These are phyloP conservation scores for Puccinia sorghi DNA, from an alignment of 1,284 basidiomycete species.

Conservation along the genomic window DNA sequence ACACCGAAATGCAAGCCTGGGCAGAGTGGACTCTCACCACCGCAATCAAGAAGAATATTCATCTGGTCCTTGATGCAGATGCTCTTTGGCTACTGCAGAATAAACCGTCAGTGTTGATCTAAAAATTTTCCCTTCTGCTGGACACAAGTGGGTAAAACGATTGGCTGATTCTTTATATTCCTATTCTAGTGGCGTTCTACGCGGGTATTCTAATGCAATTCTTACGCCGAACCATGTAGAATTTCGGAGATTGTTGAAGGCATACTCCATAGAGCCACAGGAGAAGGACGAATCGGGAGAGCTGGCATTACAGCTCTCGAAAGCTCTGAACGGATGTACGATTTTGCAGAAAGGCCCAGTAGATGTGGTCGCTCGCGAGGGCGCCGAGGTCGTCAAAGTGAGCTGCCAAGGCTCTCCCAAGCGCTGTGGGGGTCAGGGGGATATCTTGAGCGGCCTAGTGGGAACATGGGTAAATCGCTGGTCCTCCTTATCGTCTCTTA, in stretches of 20 bases:
- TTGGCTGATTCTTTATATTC: background rate
- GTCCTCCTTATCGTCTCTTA: no score
- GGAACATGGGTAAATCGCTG: conserved; percentile 64
- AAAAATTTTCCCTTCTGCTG: background rate
- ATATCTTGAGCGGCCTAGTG: conserved; percentile 82
- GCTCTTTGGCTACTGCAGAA: conserved; percentile 35
- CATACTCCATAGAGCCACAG: conserved; percentile 64
- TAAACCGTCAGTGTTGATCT: conserved; percentile 27
- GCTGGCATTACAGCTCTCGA: conserved; percentile 69
- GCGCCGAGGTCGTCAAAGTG: conserved; percentile 63
- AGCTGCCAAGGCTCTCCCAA: conserved; percentile 79
- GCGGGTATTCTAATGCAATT: conserved; percentile 62
- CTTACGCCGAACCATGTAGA: conserved; percentile 94
- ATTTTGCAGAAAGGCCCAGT: conserved; percentile 82
- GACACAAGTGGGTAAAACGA: background rate
- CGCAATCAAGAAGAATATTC: background rate
- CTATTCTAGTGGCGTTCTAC: background rate
- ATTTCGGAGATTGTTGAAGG: conserved; percentile 80
- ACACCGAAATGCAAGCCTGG: conserved; percentile 15
- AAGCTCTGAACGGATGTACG: conserved; percentile 77
- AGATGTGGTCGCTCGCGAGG: conserved; percentile 56
- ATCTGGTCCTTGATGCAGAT: conserved; percentile 45
- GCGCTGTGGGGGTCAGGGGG: conserved; percentile 85
- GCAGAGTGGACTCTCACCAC: conserved; percentile 8
- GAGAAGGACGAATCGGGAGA: conserved; percentile 60